Base-by-base conservation (phyloP, 345 rosid species). In the Ceriops decandra region DNA sequence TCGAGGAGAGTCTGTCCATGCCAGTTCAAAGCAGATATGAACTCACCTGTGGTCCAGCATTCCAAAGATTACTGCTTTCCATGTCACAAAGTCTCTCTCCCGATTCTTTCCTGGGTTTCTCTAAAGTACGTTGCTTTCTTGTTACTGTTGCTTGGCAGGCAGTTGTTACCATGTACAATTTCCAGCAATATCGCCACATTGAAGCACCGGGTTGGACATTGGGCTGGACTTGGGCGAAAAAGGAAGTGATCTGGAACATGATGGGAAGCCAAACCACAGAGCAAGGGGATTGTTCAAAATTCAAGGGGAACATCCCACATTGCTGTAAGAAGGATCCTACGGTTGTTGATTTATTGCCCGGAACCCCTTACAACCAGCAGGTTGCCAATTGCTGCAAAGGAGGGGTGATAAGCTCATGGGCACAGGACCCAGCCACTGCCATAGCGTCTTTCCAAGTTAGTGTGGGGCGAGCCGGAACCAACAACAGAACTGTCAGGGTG, bases 311-410 rank as follows among this genome's bases (percentile, higher is more conserved):
- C 33, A 35, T 61, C 21, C 64, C 64, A 32, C 64, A 61, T 31
- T 61, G 46, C 33, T 61, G 64, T 33, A 33, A 61, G 64, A 61
- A 61, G 64, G 33, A 61, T 33, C 64, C 64, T 30, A 61, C 24
- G 5, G 46, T 33, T n/a, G 26, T 61, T 31, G 64, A 61, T 35
- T 61, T 61, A n/a, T 33, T 61, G 27, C 64, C 64, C 6, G 64
- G 64, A 61, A 31, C 64, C 20, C 64, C 64, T 61, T 61, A 31
- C 64, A 61, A 61, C 64, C 64, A 61, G 26, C 64, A 61, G 46
- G 7, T 61, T 61, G 42, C 64, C 16, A 61, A 61, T 35, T 61
- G 64, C 46, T 61, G 47, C 64, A 61, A 33, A 61, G 64, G 64
- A 36, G 64, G 64, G 17, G 64, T 61, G 49, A 19, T 61, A 16